Evolutionary conservation across 306 rosid species (phyloP), one percentile per base, ranked within the genome.

Genomic region (Casuarina glauca): DNA sequence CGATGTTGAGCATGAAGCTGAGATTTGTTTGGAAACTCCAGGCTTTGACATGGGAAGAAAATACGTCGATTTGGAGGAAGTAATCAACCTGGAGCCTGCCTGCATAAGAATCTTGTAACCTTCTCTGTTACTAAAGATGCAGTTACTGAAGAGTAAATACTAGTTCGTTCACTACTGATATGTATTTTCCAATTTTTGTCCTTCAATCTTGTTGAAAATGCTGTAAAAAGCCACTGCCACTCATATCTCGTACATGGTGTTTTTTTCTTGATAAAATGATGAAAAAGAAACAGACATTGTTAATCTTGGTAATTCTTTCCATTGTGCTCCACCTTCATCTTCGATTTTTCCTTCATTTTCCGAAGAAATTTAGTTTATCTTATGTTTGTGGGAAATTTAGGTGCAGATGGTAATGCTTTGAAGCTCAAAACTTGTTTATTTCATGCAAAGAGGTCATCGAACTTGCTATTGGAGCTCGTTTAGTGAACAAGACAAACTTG

Each of bases 221-320:
- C 42, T 80, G 84, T 86, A 69, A 82, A 88, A 72, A 82, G 58
- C 81, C 61, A 52, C 75, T n/a, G 53, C 32, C 58, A 58, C 55
- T 84, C 70, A 38, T 42, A 74, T 39, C 51, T 1, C 69, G 80
- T 78, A 73, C 74, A 44, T 69, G 13, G 43, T 4, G 43, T 41
- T 36, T 63, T 57, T 57, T 13, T 2, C 39, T 11, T 58, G 79
- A 54, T 58, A 4, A 20, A 58, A 58, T 26, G 64, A 58, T 26
- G 26, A 6, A 19, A 13, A 9, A 39, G n/a, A 63, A 13, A 62
- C 6, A 62, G 69, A 36, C 44, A 38, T 5, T 62, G 6, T 4
- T 4, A 62, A 62, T 12, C 39, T 3, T 32, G 2, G 0, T 38
- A 45, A 63, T 20, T 63, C 44, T 39, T 61, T 11, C 4, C 38